These are phyloP conservation scores for Lepidium aucheri DNA, from an alignment of 345 rosid genomes.

Conservation along the genomic window DNA sequence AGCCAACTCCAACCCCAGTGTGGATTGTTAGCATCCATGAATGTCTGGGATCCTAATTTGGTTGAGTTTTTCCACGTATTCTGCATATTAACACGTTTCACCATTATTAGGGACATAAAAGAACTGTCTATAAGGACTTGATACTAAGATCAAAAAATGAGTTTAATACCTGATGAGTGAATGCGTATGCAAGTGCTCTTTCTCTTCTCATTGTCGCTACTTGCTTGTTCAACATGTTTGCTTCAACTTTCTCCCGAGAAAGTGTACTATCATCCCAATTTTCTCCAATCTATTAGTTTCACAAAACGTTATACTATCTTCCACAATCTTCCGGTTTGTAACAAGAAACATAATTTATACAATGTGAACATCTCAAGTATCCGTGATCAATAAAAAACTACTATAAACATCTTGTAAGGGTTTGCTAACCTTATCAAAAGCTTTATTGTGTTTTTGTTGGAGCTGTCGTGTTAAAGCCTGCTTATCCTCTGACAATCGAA, in stretches of 20 bases:
- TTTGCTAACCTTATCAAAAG: constrained; percentile 37
- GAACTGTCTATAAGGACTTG: not conserved
- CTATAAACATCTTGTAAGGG: not conserved
- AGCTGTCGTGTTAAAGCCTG: constrained; percentile 53
- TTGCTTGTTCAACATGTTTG: constrained; percentile 45
- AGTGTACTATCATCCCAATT: constrained; percentile 59
- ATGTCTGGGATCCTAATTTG: constrained; percentile 41
- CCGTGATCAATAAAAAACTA: not conserved
- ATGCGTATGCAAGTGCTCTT: constrained; percentile 80
- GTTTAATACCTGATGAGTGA: constrained; percentile 69
- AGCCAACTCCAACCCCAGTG: constrained; percentile 99
- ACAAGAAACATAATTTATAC: constrained; percentile 26
- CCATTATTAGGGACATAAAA: not conserved
- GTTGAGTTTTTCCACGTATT: constrained; percentile 49
- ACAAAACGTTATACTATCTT: not conserved
- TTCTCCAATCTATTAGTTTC: constrained; percentile 28
- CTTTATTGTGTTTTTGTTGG: constrained; percentile 52
- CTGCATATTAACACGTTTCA: constrained; percentile 28
- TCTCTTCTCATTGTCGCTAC: constrained; percentile 89
- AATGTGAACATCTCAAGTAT: not conserved
- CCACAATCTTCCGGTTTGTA: not conserved
- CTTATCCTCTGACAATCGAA: constrained; percentile 74
- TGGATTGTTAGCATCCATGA: constrained; percentile 67
- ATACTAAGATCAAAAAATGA: not conserved
- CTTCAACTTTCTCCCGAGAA: constrained; percentile 72